A percentile compares a stretch with the other conserved stretches of the same genome.
phyloP scores from a whole-genome alignment of 805 yeast species.

The Cyberlindnera meyerae region DNA sequence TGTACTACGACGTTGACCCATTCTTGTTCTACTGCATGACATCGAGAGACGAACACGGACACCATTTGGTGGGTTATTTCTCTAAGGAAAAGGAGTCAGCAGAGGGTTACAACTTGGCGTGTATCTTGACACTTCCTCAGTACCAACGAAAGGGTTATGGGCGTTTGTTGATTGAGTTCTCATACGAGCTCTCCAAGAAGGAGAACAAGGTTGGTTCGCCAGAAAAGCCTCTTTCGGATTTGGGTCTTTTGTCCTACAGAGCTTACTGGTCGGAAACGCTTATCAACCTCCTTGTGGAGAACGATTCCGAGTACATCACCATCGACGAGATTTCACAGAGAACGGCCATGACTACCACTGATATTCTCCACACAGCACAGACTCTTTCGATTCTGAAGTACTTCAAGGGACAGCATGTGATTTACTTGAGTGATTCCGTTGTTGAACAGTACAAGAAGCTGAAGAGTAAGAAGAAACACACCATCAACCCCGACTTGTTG shows the following conservation, averaged over 20 bases:
- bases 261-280: constrained; percentile 95
- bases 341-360: constrained; percentile 95
- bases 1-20: constrained; percentile 97
- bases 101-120: constrained; percentile 92
- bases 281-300: constrained; percentile 61
- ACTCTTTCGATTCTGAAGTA: constrained; percentile 85
- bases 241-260: constrained; percentile 88
- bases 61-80: constrained; percentile 93
- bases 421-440: constrained; percentile 79
- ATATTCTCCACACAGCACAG: constrained; percentile 88
- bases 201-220: constrained; percentile 95
- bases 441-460: constrained; percentile 68
- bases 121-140: constrained; percentile 93
- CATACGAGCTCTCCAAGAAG: constrained; percentile 82
- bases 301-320: constrained; percentile 51
- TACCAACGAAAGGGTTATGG: constrained; percentile 96
- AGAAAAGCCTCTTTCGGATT: constrained; percentile 92
- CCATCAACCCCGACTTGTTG: constrained; percentile 65
- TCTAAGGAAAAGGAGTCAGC: constrained; percentile 97
- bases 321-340: constrained; percentile 85
- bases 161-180: constrained; percentile 83
- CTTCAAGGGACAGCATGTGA: constrained; percentile 91
- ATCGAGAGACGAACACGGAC: constrained; percentile 80
- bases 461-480: constrained; percentile 63
- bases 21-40: constrained; percentile 96